Base-by-base conservation (phyloP, 345 rosid genomes). In the Firmiana major region DNA sequence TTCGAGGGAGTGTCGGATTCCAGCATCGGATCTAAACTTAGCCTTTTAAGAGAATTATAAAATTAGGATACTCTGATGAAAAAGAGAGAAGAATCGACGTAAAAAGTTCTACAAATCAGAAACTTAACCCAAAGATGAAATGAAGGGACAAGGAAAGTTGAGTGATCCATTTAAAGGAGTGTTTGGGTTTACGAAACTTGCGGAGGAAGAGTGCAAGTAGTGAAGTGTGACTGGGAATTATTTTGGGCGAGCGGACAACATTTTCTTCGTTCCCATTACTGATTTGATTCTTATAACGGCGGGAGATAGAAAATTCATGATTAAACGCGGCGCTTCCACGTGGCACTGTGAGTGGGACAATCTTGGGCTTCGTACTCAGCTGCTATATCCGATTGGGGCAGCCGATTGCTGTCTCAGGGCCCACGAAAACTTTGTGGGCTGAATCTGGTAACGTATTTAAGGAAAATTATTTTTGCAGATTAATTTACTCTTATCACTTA, bases 1-100 rank as follows among this genome's bases (percentile, higher is more conserved):
- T 80, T 85, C 60, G 91, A 75, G 22, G 86, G 79, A 58, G 78
- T 70, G 40, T 77, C 42, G 24, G 78, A 62, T 12, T 85, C 90
- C 83, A 66, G n/a, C 88, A 83, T 87, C n/a, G 78, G 46, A 43
- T 10, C 10, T 8, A 26, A 71, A 74, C 65, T 70, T 71, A 63
- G 70, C 62, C 60, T 73, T 43, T 5, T 4, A 72, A 26, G 19
- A 71, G 53, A 5, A 22, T 22, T 22, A 59, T 28, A 74, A 66
- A 73, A 15, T 42, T 43, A 71, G 69, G 53, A 62, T 58, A 42
- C 73, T 58, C 24, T 55, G 24, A 21, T 2, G 3, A 34, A 12
- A 73, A 6, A 11, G n/a, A 24, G 16, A 11, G 9, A 19, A 31
- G 28, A 71, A n/a, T n/a, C n/a, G n/a, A 9, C 13, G 59, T 42